Base-by-base conservation (phyloP, 2,329 filamentous ascomycete species). In the Aspergillus caelatus region DNA sequence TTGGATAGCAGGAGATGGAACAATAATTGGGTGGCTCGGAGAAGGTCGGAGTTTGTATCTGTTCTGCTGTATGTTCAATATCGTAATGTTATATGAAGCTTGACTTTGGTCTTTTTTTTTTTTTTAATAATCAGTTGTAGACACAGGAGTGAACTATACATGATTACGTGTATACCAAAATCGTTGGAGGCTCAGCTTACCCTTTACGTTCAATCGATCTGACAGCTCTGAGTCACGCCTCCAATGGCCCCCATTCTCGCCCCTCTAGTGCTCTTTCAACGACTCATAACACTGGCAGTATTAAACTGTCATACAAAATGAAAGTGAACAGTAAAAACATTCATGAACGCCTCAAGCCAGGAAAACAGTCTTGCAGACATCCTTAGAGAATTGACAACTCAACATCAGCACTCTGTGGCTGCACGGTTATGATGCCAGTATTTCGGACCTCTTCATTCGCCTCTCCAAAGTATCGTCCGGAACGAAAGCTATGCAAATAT, bases 391-490 rank as follows among this genome's bases (percentile, higher is more conserved):
- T 30, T 16, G 56, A 39, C 50, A 64, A 12, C 50, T 63, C 58
- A 19, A 65, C 43, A 62, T 65, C 62, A 19, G 43, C 57, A 41
- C 36, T 61, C 32, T 63, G 58, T n/a, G 26, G 30, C 43, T 48
- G 46, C 12, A 66, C 65, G 23, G n/a, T 62, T 28, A 67, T 58
- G 28, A 62, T 41, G 34, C 67, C 58, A 1, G 57, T 65, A 36
- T 41, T 59, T 34, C 68, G 60, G 3, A 68, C 65, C 23, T 52
- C 34, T n/a, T 62, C 61, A 36, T 64, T 66, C 50, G 48, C 65
- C 54, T 64, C 50, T 14, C 68, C 70, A 60, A 71, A 69, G 58
- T 71, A 72, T 28, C 67, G 43, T 19, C 66, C 66, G 3, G 66
- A 68, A 2, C 65, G 64, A 30, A 71, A 72, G 56, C 70, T 70